Evolutionary conservation across 1,284 basidiomycete genomes (phyloP), one percentile per base, ranked within the genome.

Genomic region (Entoloma clypeatum): DNA sequence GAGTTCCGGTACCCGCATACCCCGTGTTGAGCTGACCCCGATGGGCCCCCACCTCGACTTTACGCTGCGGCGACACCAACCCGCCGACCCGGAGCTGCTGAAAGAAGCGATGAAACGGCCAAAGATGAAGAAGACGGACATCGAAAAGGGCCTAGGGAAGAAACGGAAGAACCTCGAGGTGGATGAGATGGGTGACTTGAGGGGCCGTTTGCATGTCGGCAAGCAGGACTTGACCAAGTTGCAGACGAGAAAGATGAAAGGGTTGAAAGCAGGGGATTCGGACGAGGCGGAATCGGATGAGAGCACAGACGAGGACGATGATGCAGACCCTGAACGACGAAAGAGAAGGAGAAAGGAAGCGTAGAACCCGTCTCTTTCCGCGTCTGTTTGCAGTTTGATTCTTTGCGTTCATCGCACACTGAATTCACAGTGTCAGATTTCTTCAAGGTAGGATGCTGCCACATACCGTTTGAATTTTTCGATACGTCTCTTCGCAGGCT

Each of bases 181-280:
- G 50, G 95, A 99, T 69, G 92, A 92, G 64, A 97, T 98, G 95
- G 95, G 95, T 44, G 92, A 99, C 64, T 67, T 94, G 65, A 78
- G 95, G 50, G 95, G 94, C 34, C 74, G 83, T 46, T 79, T 99
- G 39, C 95, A 98, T 64, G 64, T 99, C 34, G 90, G 73, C 43
- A 88, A 81, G 63, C 95, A 99, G 72, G 92, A 99, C 65, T 64
- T 99, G 53, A 66, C 60, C 51, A 87, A 77, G 67, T 59, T 99
- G 64, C 92, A 97, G 74, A 84, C 81, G 47, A 74, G 88, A 57
- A 94, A 93, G 72, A 92, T 94, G 86, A 94, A 92, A 66, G 92
- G 86, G 9, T 60, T 95, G 51, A 90, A 86, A 59, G 61, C 65
- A 24, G 69, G 62, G 29, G 66, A 62, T 21, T 59, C 60, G 11